Conservation (phyloP, 1,284 basidiomycete genomes). For the Coniferiporia sulphurascens region DNA sequence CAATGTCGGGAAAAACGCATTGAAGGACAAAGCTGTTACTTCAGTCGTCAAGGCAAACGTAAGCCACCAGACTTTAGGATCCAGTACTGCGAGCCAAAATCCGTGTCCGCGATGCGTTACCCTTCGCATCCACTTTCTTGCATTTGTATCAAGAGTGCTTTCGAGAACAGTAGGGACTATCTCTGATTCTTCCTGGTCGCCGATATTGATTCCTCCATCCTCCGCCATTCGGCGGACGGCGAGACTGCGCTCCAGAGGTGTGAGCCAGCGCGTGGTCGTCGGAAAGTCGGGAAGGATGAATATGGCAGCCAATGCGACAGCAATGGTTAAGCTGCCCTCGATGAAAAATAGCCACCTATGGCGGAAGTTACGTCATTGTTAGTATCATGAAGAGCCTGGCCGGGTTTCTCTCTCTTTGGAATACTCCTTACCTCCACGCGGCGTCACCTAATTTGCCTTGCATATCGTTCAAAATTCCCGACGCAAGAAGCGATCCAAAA, state of each 20-base stretch:
- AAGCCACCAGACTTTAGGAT: slow-evolving; percentile 37
- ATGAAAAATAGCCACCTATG: slow-evolving; percentile 21
- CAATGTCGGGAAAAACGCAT: slow-evolving; percentile 32
- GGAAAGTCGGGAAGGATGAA: slow-evolving; percentile 41
- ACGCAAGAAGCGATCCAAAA: slow-evolving; percentile 41
- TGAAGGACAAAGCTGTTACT: slow-evolving; percentile 28
- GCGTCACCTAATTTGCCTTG: slow-evolving; percentile 42
- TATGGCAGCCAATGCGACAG: slow-evolving; percentile 20
- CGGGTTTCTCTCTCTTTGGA: neutral
- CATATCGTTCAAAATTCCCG: slow-evolving; percentile 37
- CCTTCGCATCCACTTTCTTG: neutral
- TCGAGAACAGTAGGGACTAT: neutral
- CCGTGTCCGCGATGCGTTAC: slow-evolving; percentile 21
- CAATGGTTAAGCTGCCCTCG: slow-evolving; percentile 11
- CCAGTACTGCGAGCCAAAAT: slow-evolving; percentile 35
- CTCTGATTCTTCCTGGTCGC: slow-evolving; percentile 21
- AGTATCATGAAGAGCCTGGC: neutral
- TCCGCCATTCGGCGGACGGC: slow-evolving; percentile 40
- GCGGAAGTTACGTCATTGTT: slow-evolving; percentile 22
- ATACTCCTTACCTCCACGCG: slow-evolving; percentile 30
- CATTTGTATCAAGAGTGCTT: neutral
- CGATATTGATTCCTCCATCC: slow-evolving; percentile 34
- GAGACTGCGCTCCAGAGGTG: slow-evolving; percentile 33
- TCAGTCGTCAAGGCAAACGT: slow-evolving; percentile 20
- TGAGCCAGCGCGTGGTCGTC: slow-evolving; percentile 23